phyloP scores from a whole-genome alignment of 257 asterid species.

The Solanum clarkiae region DNA sequence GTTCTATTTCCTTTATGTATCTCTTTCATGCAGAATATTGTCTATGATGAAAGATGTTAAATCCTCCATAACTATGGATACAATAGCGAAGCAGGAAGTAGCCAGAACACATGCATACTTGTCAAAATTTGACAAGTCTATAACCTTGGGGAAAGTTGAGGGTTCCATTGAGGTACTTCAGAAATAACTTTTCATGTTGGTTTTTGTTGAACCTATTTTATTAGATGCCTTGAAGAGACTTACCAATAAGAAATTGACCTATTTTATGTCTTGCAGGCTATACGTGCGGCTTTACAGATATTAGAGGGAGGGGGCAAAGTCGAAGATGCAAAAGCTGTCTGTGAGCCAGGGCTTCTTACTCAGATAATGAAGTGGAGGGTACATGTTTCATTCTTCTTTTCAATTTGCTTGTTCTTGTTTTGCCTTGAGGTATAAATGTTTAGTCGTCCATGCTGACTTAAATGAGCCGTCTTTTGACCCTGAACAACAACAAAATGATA shows the following conservation, averaged over 20 bases:
- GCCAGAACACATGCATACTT: slow-evolving; percentile 38
- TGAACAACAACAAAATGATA: not conserved
- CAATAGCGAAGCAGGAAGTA: slow-evolving; percentile 19
- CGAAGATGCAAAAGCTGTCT: slow-evolving; percentile 76
- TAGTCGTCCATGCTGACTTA: not conserved
- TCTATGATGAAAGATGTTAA: slow-evolving; percentile 41
- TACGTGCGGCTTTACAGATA: slow-evolving; percentile 54
- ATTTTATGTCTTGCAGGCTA: slow-evolving; percentile 39
- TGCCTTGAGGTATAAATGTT: not conserved
- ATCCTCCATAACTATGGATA: slow-evolving; percentile 40
- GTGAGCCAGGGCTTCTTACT: slow-evolving; percentile 52
- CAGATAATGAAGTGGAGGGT: slow-evolving; percentile 79
- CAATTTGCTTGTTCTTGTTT: not conserved
- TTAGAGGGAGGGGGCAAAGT: slow-evolving; percentile 56
- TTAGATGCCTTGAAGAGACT: not conserved
- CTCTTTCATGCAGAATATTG: slow-evolving; percentile 36
- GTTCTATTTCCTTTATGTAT: not conserved
- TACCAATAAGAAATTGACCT: not conserved
- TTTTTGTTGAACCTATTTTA: not conserved
- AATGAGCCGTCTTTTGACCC: not conserved
- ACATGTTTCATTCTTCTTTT: not conserved
- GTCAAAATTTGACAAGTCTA: slow-evolving; percentile 31
- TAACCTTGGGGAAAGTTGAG: slow-evolving; percentile 77
- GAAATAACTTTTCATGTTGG: not conserved
- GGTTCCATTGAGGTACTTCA: slow-evolving; percentile 56